A percentile compares a stretch with the other conserved stretches of the same genome.
Conservation (phyloP, 106 monocot genomes). For the Phalaenopsis aphrodite region DNA sequence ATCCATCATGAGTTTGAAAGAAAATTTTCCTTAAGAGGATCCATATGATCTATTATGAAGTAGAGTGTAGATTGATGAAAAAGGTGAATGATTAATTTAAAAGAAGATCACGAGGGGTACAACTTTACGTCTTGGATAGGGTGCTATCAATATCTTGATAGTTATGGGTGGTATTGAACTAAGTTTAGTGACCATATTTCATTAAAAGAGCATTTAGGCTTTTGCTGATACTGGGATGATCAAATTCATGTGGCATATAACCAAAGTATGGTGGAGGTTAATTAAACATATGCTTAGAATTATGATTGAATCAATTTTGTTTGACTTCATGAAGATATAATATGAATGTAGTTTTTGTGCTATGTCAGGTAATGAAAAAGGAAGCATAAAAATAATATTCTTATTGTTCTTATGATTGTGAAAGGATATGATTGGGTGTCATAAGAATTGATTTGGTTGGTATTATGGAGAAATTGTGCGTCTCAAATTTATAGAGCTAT, state of each 20-base stretch:
- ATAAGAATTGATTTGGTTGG: neutral
- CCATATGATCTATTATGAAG: neutral
- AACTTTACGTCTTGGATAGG: neutral
- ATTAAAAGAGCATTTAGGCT: neutral
- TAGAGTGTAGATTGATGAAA: neutral
- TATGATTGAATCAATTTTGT: neutral
- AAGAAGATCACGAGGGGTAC: neutral
- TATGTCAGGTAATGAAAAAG: neutral
- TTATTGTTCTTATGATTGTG: neutral
- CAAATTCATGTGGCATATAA: neutral
- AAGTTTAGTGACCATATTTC: neutral
- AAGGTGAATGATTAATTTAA: neutral
- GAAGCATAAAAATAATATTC: neutral
- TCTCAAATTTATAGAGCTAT: neutral
- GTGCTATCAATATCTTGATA: neutral
- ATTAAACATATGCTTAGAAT: neutral
- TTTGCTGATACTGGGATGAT: neutral
- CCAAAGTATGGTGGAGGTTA: neutral
- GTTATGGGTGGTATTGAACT: neutral
- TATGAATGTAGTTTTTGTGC: neutral
- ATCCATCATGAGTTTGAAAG: neutral
- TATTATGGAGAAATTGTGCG: neutral
- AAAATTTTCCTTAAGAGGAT: neutral
- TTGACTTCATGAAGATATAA: neutral
- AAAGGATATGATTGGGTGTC: neutral